Base-by-base conservation (phyloP, 805 yeast species). In the Gaillardinia entomophila region DNA sequence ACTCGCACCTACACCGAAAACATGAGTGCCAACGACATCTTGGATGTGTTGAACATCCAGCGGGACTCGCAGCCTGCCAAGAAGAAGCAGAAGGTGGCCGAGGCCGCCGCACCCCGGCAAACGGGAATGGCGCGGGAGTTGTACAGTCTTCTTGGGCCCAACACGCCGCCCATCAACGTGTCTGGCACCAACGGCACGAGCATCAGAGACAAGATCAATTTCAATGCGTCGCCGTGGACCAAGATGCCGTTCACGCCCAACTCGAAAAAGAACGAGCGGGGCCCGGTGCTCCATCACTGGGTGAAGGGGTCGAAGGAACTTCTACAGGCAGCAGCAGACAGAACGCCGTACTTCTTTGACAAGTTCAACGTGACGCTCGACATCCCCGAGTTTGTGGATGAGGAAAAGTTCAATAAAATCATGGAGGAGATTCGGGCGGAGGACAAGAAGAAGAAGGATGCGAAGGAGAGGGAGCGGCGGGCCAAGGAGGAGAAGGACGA, bases 81-180 rank as follows among this genome's bases (percentile, higher is more conserved):
- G 48, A 70, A 68, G 48, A 63, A 65, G 35, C 66, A 59, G 31
- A 63, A 56, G 29, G 45, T 48, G 12, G 37, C 47, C 2, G 58
- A 48, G 4, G 40, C 46, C 3, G 17, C 38, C 6, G 25, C 17
- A 12, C 48, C 46, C 3, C 48, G 61, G 30, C 64, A 68, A 28
- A 65, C 78, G 2, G 95, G 95, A 16, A 82, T 90, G 76, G 89
- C 85, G 41, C 73, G 97, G 45, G 98, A 92, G 54, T 65, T 92
- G 33, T 89, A 82, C 57, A 83, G 82, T 42, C 68, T 94, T 33
- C 65, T 92, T 26, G 98, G 99, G 4, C 89, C 92, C 25, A 87
- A 87, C 55, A 78, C 95, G 2, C 96, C 98, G 1, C 89, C 97
- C 0, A 75, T 65, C n/a, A 56, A 41, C 35, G 35, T 66, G n/a